Percentiles rank a stretch among this genome's conserved stretches.
phyloP scores from a whole-genome alignment of 345 rosid genomes.

The Eucalyptus microcorys region DNA sequence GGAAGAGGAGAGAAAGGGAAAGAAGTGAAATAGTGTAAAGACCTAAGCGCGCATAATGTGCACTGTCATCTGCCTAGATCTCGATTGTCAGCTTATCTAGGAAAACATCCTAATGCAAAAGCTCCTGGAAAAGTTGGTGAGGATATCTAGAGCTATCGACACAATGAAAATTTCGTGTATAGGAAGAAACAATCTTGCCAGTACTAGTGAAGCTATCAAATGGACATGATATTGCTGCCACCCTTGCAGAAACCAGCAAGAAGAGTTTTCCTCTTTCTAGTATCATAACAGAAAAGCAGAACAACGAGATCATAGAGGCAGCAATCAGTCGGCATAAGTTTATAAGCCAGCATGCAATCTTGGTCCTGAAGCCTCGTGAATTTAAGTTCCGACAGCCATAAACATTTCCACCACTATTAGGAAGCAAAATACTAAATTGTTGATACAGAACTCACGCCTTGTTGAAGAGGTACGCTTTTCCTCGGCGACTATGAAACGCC shows the following conservation, averaged over 20 bases:
- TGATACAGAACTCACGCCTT: conserved; percentile 38
- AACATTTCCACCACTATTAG: background rate
- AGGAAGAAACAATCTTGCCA: background rate
- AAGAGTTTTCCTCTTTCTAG: background rate
- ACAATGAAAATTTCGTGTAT: background rate
- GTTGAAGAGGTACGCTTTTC: conserved; percentile 81
- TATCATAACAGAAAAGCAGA: background rate
- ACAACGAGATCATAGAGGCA: background rate
- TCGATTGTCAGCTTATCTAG: background rate
- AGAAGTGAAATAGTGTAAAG: background rate
- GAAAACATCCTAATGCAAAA: background rate
- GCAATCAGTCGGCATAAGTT: background rate
- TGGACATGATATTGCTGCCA: background rate
- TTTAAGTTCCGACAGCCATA: background rate
- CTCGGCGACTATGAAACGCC: conserved; percentile 62
- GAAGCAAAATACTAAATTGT: background rate
- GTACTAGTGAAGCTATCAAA: background rate
- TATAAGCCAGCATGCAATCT: background rate
- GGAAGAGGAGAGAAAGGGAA: background rate
- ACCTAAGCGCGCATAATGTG: background rate
- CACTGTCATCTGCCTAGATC: background rate
- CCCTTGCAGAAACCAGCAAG: background rate
- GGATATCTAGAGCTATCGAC: background rate
- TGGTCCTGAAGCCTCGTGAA: background rate
- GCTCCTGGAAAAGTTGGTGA: background rate